Base-by-base conservation (phyloP, 1,139 yeast genomes). In the Yamadazyma dushanensis region DNA sequence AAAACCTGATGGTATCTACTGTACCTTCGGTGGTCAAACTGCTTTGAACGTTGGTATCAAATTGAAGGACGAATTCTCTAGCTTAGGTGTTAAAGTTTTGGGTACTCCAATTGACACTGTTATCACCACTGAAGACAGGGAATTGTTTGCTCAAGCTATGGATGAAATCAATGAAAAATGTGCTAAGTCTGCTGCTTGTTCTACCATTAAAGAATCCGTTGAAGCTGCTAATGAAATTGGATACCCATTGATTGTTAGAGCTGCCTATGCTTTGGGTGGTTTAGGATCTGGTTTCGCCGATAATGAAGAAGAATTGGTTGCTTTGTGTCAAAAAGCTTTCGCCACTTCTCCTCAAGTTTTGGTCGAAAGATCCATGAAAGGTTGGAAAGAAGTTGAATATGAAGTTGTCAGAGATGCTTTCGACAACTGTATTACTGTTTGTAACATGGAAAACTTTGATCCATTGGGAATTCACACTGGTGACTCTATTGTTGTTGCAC, bases 391-490 rank as follows among this genome's bases (percentile, higher is more conserved):
- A 70, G 88, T 92, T 52, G 98, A 92, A 70, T 92, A 92, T 62
- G 98, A 92, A 70, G 98, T 92, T 65, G 98, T 92, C 43, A 86
- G 98, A 63, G 98, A 92, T 70, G 94, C 95, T 33, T 83, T 80
- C 51, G 97, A 88, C 65, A 92, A 92, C 79, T 92, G 98, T 80
- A 89, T 92, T 57, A 92, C 98, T 37, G 98, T 92, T 45, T 92
- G 98, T 79, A 92, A 92, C 71, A 92, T 92, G 98, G 98, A 92
- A 70, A 92, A 92, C 73, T 92, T 92, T 54, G 98, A 92, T 70
- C 98, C 98, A 35, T 78, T 92, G 56, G 98, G 98, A 63, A 90
- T 92, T 56, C 98, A 92, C 64, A 92, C 98, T 46, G 98, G 98
- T 76, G 98, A 92, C 64, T 92, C 98, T 38, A 92, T 92, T 58